Evolutionary conservation across 441 rosid genomes (phyloP), one percentile per base, ranked within the genome.

Genomic region (Erodium chrysanthum): DNA sequence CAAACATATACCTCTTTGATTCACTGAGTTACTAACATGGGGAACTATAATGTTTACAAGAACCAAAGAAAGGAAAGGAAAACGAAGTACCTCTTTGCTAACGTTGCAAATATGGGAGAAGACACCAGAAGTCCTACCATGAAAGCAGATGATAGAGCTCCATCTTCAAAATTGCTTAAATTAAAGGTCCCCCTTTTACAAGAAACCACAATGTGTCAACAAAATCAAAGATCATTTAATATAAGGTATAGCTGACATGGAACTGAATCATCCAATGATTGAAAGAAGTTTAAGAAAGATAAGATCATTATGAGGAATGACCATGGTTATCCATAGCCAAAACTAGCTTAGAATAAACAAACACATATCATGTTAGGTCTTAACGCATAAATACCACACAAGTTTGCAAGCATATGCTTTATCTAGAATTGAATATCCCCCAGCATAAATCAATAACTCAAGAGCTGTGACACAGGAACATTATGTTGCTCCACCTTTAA

Each of bases 91-190:
- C 92, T 88, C 80, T 88, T 94, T 59, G 99, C 92, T 70, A 86
- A 66, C 11, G 94, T 79, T 70, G 99, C 99, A 86, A 94, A 93
- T 66, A 91, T 81, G 22, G 97, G 99, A 81, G 96, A 89, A 66
- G 94, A 85, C 68, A 86, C 77, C 68, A 94, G 94, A 79, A 94
- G 90, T 40, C 99, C 99, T 79, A 94, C 97, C 97, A 94, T 86
- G 78, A 94, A 94, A 68, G 96, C 96, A 70, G 99, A 94, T 68
- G 99, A 91, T 44, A 91, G 73, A 74, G 82, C 68, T 73, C 99
- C 97, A 77, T 94, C 97, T 76, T 94, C 87, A 66, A 94, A 94
- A 77, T 94, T 91, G 80, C 73, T 86, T 70, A 94, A 81, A 78
- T 86, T 79, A 77, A 91, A 91, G 42, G 86, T 91, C 3, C 97